These are phyloP conservation scores for Hanseniaspora hatyaiensis DNA, from an alignment of 805 yeast species.

Conservation along the genomic window DNA sequence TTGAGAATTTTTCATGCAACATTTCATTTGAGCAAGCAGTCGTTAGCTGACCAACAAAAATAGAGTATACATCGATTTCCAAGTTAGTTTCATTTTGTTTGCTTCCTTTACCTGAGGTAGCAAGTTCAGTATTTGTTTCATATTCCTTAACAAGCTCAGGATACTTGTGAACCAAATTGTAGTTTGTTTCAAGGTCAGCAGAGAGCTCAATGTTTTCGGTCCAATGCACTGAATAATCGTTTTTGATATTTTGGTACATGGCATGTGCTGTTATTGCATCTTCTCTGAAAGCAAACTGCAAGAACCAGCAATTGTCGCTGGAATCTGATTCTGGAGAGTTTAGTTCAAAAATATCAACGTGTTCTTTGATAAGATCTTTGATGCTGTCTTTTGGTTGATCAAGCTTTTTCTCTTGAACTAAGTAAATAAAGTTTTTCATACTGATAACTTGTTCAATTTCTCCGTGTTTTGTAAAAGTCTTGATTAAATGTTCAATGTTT, in stretches of 20 bases:
- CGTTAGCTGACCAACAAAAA: conserved; percentile 70
- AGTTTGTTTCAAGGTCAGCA: conserved; percentile 20
- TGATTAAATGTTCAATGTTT: conserved; percentile 18
- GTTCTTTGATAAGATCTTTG: neutral
- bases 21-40: conserved; percentile 43
- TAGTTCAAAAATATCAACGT: conserved; percentile 1
- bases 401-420: neutral
- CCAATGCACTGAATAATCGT: conserved; percentile 63
- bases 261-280: conserved; percentile 84
- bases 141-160: neutral
- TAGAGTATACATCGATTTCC: conserved; percentile 53
- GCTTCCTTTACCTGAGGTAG: neutral
- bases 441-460: conserved; percentile 59
- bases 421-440: conserved; percentile 20
- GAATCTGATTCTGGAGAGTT: conserved; percentile 15
- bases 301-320: conserved; percentile 48
- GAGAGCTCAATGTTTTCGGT: conserved; percentile 66
- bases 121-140: neutral
- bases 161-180: conserved; percentile 21
- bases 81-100: conserved; percentile 1
- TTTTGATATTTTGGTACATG: conserved; percentile 39
- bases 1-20: conserved; percentile 46
- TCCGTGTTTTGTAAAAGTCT: conserved; percentile 40
- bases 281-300: conserved; percentile 67
- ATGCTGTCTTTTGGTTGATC: neutral